Conservation (phyloP, 768 basidiomycete species). For the Boletellus ananiceps region DNA sequence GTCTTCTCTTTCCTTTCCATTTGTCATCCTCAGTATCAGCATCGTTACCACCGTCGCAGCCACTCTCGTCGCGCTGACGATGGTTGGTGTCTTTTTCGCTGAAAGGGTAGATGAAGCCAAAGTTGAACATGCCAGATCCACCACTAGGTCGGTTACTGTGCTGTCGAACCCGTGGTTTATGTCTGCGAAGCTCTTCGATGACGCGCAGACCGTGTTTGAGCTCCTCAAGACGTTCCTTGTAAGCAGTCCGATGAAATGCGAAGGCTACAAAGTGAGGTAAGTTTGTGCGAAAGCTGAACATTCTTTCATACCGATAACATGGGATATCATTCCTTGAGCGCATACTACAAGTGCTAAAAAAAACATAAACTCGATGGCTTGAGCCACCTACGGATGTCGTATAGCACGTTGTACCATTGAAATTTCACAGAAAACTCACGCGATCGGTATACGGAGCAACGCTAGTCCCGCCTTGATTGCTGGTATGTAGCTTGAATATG, state of each 20-base stretch:
- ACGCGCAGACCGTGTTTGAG: slow-evolving; percentile 50
- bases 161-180: slow-evolving; percentile 46
- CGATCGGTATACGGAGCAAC: slow-evolving; percentile 57
- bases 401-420: neutral
- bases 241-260: slow-evolving; percentile 74
- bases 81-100: slow-evolving; percentile 41
- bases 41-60: slow-evolving; percentile 29
- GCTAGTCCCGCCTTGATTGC: slow-evolving; percentile 36
- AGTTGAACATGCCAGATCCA: slow-evolving; percentile 40
- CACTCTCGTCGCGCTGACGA: slow-evolving; percentile 27
- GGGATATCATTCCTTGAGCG: slow-evolving; percentile 63
- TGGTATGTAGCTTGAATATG: slow-evolving; percentile 57
- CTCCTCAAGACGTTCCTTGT: slow-evolving; percentile 62
- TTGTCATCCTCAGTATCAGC: slow-evolving; percentile 29
- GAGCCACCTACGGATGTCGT: slow-evolving; percentile 39
- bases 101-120: slow-evolving; percentile 31
- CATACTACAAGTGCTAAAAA: slow-evolving; percentile 66
- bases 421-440: slow-evolving; percentile 32
- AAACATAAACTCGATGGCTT: slow-evolving; percentile 70
- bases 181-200: slow-evolving; percentile 64
- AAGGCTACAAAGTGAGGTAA: slow-evolving; percentile 42
- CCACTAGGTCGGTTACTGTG: slow-evolving; percentile 31
- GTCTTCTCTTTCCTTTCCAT: slow-evolving; percentile 29
- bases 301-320: slow-evolving; percentile 45
- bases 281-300: neutral